A percentile compares a stretch with the other conserved stretches of the same genome.
phyloP scores from a whole-genome alignment of 495 filamentous ascomycete species.

The Lepraria neglecta region DNA sequence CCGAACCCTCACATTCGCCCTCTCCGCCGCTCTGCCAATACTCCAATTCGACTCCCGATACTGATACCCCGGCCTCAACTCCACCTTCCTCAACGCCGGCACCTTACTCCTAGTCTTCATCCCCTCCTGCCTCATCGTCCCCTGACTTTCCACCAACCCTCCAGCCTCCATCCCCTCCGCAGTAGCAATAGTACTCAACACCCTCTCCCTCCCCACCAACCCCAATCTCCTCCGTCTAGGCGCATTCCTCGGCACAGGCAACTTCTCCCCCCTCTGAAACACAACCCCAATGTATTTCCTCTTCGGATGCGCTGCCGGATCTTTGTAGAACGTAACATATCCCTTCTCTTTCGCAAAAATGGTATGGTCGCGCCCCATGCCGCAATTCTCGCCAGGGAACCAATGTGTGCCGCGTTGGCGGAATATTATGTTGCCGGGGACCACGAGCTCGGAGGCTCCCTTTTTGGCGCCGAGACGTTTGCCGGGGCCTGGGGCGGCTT shows the following conservation, averaged over 20 bases:
- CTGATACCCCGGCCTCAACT: slow-evolving; percentile 64
- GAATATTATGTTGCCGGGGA: slow-evolving; percentile 96
- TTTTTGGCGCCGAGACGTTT: slow-evolving; percentile 95
- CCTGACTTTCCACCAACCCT: slow-evolving; percentile 35
- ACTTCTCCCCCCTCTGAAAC: slow-evolving; percentile 60
- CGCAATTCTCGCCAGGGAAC: slow-evolving; percentile 90
- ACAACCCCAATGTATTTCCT: slow-evolving; percentile 89
- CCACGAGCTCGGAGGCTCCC: slow-evolving; percentile 81
- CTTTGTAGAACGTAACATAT: slow-evolving; percentile 93
- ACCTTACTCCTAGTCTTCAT: slow-evolving; percentile 35
- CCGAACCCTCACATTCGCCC: slow-evolving; percentile 47
- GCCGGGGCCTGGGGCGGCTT: slow-evolving; percentile 75
- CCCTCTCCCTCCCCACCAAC: slow-evolving; percentile 49
- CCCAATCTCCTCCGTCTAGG: slow-evolving; percentile 59
- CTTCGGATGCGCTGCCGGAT: slow-evolving; percentile 56
- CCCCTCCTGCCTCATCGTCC: slow-evolving; percentile 30
- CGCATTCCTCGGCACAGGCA: slow-evolving; percentile 69
- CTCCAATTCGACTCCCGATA: slow-evolving; percentile 80
- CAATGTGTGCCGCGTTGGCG: slow-evolving; percentile 89
- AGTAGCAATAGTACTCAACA: slow-evolving; percentile 13
- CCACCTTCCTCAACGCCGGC: slow-evolving; percentile 26
- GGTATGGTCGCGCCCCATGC: slow-evolving; percentile 93
- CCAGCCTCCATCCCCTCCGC: slow-evolving; percentile 24
- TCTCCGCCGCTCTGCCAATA: slow-evolving; percentile 65
- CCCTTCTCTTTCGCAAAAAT: slow-evolving; percentile 80